phyloP scores from a whole-genome alignment of 1,284 basidiomycete genomes.

The Apiotrichum laibachii region DNA sequence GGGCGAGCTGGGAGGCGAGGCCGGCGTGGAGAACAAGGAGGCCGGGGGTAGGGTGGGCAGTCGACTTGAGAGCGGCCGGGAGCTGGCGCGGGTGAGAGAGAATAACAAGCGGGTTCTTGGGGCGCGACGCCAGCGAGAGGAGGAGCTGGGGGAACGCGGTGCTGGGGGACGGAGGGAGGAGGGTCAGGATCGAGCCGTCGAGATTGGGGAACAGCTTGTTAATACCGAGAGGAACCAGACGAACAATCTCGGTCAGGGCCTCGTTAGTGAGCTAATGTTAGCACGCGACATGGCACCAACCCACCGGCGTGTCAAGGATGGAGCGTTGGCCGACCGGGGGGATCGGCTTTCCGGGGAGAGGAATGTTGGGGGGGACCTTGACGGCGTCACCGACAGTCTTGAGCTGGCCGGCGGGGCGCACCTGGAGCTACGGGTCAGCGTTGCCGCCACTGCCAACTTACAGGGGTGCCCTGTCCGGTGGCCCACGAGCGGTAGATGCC shows the following conservation, averaged over 20 bases:
- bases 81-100: conserved; percentile 33
- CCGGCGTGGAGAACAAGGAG: conserved; percentile 37
- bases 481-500: conserved; percentile 49
- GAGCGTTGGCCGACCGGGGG: conserved; percentile 21
- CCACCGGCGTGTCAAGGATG: conserved; percentile 40
- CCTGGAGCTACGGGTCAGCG: conserved; percentile 35
- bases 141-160: conserved; percentile 40
- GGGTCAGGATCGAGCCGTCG: conserved; percentile 23
- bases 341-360: conserved; percentile 15
- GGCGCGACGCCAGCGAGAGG: conserved; percentile 33
- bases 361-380: conserved; percentile 12
- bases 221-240: conserved; percentile 38
- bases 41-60: conserved; percentile 28
- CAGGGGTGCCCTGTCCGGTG: conserved; percentile 49
- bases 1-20: conserved; percentile 31
- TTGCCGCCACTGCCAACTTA: conserved; percentile 21
- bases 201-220: conserved; percentile 38
- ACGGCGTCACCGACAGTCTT: conserved; percentile 43
- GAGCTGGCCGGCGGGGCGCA: conserved; percentile 43
- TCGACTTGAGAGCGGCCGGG: conserved; percentile 20
- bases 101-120: conserved; percentile 34
- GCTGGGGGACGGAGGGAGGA: conserved; percentile 37
- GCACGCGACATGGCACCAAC: conserved; percentile 8
- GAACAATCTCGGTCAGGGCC: conserved; percentile 36
- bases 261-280: conserved; percentile 24